A percentile compares a stretch with the other conserved stretches of the same genome.
phyloP scores from a whole-genome alignment of 2,329 filamentous ascomycete genomes.

The Penicillium vulpinum region DNA sequence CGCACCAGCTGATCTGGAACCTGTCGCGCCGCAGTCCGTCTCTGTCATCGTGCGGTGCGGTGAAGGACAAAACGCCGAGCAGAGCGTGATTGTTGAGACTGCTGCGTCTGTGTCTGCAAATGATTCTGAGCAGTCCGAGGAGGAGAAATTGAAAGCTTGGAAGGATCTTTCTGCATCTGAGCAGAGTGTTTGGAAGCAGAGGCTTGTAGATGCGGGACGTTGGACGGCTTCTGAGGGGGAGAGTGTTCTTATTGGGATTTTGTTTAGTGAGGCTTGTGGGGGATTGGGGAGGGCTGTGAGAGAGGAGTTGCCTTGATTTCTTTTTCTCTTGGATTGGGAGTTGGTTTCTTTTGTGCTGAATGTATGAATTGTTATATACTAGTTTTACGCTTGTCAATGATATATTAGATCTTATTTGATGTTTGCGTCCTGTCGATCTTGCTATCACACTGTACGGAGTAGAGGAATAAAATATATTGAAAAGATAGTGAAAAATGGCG shows the following conservation, averaged over 20 bases:
- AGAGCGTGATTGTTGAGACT: constrained; percentile 28
- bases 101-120: constrained; percentile 7
- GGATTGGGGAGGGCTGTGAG: constrained; percentile 16
- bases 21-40: constrained; percentile 10
- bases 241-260: constrained; percentile 70
- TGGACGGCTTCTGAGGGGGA: constrained; percentile 81
- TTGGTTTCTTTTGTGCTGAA: constrained; percentile 1
- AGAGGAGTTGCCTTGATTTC: constrained; percentile 18
- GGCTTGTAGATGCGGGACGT: constrained; percentile 68
- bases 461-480: background rate
- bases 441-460: background rate
- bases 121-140: constrained; percentile 3
- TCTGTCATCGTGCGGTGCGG: constrained; percentile 28
- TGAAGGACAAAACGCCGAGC: constrained; percentile 18
- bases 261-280: constrained; percentile 67
- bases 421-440: background rate
- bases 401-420: background rate
- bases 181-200: constrained; percentile 67
- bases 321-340: background rate
- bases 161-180: constrained; percentile 66
- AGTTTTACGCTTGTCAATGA: constrained; percentile 9
- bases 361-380: constrained; percentile 7
- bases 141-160: constrained; percentile 54
- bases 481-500: background rate
- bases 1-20: constrained; percentile 20